A percentile compares a stretch with the other conserved stretches of the same genome.
These are phyloP conservation scores for Neofusicoccum sp. DNA, from an alignment of 2,329 filamentous ascomycete genomes.

Conservation along the genomic window DNA sequence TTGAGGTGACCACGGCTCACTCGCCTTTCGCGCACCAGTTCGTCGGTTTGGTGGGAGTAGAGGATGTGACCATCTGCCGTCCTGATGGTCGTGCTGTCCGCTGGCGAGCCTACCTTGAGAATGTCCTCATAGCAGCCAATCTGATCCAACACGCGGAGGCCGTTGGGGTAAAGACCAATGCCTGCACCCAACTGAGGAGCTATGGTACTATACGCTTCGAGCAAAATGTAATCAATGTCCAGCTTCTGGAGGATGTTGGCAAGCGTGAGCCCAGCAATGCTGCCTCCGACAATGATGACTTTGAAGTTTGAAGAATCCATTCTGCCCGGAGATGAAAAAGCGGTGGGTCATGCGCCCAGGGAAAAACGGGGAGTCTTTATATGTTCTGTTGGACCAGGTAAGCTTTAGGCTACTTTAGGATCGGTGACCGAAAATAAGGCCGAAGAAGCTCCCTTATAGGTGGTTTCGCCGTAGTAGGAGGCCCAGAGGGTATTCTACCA, in stretches of 20 bases:
- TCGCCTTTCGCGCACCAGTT: neutral
- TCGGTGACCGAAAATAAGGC: no score
- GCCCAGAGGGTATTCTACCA: no score
- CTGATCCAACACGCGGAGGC: constrained; percentile 26
- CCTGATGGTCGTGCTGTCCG: neutral
- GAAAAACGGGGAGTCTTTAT: no score
- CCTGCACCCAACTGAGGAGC: constrained; percentile 24
- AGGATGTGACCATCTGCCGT: neutral
- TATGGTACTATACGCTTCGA: constrained; percentile 23
- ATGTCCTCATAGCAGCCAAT: constrained; percentile 20
- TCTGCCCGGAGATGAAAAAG: no score
- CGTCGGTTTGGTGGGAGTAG: neutral
- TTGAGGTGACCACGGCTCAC: neutral
- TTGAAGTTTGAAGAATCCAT: neutral
- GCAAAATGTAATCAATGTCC: constrained; percentile 9
- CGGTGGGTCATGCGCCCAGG: no score
- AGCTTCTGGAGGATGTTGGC: neutral
- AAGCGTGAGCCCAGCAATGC: constrained; percentile 2
- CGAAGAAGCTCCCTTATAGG: no score
- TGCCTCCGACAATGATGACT: constrained; percentile 8
- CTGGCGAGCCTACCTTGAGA: neutral
- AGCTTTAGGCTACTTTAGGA: no score
- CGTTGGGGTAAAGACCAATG: constrained; percentile 22
- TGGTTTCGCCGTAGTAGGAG: no score
- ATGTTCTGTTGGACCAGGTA: no score